Percentiles rank a stretch among this genome's conserved stretches.
Conservation (phyloP, 805 yeast genomes). For the Tetrapisispora taiwanensis region DNA sequence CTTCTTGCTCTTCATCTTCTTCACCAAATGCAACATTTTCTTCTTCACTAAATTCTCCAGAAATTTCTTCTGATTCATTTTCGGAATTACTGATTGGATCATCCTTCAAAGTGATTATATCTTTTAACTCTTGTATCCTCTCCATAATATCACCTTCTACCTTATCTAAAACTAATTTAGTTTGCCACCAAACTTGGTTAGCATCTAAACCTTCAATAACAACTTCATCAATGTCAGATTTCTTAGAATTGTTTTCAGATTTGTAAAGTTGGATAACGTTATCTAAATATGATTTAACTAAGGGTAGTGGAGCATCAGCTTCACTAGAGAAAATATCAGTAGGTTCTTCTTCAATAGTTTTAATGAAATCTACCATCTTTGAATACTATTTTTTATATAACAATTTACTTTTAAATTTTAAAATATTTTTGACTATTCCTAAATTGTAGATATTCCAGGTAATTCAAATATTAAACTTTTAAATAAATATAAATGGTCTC, state of each 20-base stretch:
- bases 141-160: slow-evolving; percentile 56
- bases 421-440: no score
- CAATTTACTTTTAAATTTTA: no score
- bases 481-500: no score
- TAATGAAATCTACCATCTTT: slow-evolving; percentile 14
- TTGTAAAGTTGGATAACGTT: slow-evolving; percentile 17
- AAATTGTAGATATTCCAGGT: no score
- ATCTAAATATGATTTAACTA: slow-evolving; percentile 22
- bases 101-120: slow-evolving; percentile 3
- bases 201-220: slow-evolving; percentile 81
- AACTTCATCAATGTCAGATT: slow-evolving; percentile 68
- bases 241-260: slow-evolving; percentile 9
- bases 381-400: background rate
- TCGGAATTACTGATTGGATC: slow-evolving; percentile 1
- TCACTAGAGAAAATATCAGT: slow-evolving; percentile 13
- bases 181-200: slow-evolving; percentile 89
- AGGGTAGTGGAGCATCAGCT: slow-evolving; percentile 14
- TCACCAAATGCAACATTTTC: background rate
- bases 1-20: slow-evolving; percentile 8
- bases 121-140: slow-evolving; percentile 43
- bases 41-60: background rate
- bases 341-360: slow-evolving; percentile 14
- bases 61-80: slow-evolving; percentile 6
- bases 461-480: no score
- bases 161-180: slow-evolving; percentile 72